Evolutionary conservation across 1,139 yeast species (phyloP), one percentile per base, ranked within the genome.

Genomic region (Blastobotrys serpentis): DNA sequence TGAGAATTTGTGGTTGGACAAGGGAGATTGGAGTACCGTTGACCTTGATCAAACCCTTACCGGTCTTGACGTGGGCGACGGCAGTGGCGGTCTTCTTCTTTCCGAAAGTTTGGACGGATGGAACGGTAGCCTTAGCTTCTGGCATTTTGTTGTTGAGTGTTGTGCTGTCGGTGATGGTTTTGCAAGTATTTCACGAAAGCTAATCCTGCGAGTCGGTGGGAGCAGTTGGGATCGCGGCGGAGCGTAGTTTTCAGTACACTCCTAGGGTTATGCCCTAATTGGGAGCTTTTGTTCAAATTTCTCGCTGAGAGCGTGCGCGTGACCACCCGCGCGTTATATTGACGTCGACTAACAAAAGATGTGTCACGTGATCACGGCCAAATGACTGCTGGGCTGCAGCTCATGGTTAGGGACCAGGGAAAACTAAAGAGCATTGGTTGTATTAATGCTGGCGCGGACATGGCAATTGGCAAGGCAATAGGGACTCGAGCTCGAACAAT

Each of bases 61-160:
- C 98, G 79, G 94, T 92, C 82, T 89, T 90, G 71, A 92, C 96
- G 79, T 88, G 96, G 77, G 98, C 98, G 74, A 92, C 98, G 74
- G 98, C 98, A 71, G 98, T 92, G 72, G 98, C 98, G 74, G 96
- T 86, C 84, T 87, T 92, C 92, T 92, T 92, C 84, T 92, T 92
- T 80, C 98, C 98, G 81, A 92, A 92, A 77, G 98, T 90, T 42
- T 46, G 51, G 40, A 48, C 48, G 43, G 48, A 44, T 47, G 47
- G 50, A 26, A 21, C 40, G 33, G 18, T 36, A 42, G 47, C 51
- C 45, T 44, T 48, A 22, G 41, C 30, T 26, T 37, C 46, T 44
- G 51, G 36, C 47, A 45, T 44, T 29, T 37, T 44, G 48, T 26
- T 34, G 45, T 23, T 32, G 30, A 30, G 41, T 44, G 41, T 22